A percentile compares a stretch with the other conserved stretches of the same genome.
Conservation (phyloP, 1,284 basidiomycete species). For the Ustilago vetiveriae region DNA sequence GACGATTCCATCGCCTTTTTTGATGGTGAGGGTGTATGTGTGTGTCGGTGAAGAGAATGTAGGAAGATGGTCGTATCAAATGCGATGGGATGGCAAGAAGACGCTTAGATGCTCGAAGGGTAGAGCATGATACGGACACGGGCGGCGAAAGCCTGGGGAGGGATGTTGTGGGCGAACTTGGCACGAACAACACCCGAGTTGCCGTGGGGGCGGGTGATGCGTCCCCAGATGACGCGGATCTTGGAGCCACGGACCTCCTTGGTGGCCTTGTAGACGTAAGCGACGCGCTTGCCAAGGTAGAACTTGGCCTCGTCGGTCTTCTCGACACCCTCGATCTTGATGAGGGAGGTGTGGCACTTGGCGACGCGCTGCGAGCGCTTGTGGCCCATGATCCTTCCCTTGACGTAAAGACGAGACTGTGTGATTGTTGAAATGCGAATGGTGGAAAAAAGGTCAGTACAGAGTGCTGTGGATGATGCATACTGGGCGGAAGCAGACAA, state of each 20-base stretch:
- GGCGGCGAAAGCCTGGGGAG: slow-evolving; percentile 93
- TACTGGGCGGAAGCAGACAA: slow-evolving; percentile 4
- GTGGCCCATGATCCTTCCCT: slow-evolving; percentile 97
- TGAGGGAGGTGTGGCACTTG: slow-evolving; percentile 89
- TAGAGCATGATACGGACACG: slow-evolving; percentile 86
- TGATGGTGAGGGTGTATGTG: slow-evolving; percentile 7
- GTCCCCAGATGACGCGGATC: slow-evolving; percentile 97
- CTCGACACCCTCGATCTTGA: slow-evolving; percentile 96
- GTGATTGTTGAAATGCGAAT: neutral
- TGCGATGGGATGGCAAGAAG: neutral
- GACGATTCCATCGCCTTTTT: slow-evolving; percentile 43
- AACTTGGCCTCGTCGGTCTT: slow-evolving; percentile 94
- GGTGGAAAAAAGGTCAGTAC: neutral
- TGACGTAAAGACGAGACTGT: slow-evolving; percentile 81
- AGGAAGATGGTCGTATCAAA: neutral
- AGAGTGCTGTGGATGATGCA: neutral
- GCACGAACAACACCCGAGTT: slow-evolving; percentile 95
- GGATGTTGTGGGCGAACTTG: slow-evolving; percentile 97
- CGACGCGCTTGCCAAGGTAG: slow-evolving; percentile 98
- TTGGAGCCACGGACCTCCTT: slow-evolving; percentile 89
- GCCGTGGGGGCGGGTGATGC: slow-evolving; percentile 69
- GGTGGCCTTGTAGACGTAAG: slow-evolving; percentile 97
- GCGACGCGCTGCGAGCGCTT: slow-evolving; percentile 98
- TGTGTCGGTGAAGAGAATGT: slow-evolving; percentile 5
- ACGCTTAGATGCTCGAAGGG: slow-evolving; percentile 58